Evolutionary conservation across 805 yeast genomes (phyloP).

Genomic region (Lipomyces japonicus): DNA sequence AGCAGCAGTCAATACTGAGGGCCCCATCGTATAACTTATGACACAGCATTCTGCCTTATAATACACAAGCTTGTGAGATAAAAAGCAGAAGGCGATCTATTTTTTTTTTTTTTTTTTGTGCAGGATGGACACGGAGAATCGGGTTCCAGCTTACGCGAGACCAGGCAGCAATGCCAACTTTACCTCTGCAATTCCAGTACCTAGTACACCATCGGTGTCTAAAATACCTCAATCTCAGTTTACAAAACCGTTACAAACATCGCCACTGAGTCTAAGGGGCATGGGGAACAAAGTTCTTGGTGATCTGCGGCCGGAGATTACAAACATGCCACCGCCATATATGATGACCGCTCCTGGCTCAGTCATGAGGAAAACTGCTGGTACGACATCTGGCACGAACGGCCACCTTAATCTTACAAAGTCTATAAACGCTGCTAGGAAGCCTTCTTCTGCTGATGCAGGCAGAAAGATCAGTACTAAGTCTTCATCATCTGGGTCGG

Average conservation of each 20-base stretch:
- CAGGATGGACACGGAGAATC: slow-evolving; percentile 4
- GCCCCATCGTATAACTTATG: too few species aligned
- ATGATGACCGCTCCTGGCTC: slow-evolving; percentile 4
- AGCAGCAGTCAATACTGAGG: too few species aligned
- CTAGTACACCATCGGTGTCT: slow-evolving; percentile 13
- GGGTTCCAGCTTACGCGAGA: neutral
- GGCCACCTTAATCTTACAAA: neutral
- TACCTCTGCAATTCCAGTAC: neutral
- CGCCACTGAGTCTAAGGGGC: slow-evolving; percentile 7
- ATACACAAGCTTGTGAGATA: too few species aligned
- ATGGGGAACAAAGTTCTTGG: slow-evolving; percentile 1
- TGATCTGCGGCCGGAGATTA: slow-evolving; percentile 8
- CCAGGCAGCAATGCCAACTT: neutral
- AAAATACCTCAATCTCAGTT: slow-evolving; percentile 19
- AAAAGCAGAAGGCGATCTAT: too few species aligned
- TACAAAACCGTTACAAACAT: slow-evolving; percentile 1
- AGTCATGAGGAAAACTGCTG: neutral
- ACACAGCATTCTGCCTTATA: too few species aligned
- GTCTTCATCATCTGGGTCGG: slow-evolving; percentile 1
- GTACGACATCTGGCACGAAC: neutral
- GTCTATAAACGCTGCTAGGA: slow-evolving; percentile 2
- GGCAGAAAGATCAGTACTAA: neutral
- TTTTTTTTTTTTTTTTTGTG: too few species aligned
- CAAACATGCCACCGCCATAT: slow-evolving; percentile 17
- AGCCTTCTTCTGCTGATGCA: neutral